Conservation (phyloP, 208 protist species). For the Lotmaria passim region DNA sequence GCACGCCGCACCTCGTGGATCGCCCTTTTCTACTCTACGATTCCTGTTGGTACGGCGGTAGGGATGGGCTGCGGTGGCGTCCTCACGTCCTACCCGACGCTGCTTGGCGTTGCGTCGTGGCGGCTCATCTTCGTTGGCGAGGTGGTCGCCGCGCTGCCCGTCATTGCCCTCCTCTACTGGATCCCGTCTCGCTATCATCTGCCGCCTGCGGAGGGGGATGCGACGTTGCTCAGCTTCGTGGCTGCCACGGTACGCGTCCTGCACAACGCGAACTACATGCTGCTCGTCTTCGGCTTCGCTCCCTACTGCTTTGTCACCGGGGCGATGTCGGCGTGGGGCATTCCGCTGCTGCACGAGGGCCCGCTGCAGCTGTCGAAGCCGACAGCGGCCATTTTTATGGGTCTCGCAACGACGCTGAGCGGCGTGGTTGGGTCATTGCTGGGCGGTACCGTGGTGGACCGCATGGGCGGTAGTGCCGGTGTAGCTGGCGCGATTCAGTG, state of each 20-base stretch:
- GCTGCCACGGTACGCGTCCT: constrained; percentile 32
- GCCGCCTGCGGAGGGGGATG: not conserved
- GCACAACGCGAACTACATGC: constrained; percentile 61
- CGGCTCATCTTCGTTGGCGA: constrained; percentile 56
- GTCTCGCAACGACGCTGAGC: constrained; percentile 56
- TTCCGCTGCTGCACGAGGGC: constrained; percentile 74
- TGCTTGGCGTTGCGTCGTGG: constrained; percentile 48
- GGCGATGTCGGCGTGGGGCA: constrained; percentile 80
- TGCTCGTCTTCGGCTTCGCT: constrained; percentile 78
- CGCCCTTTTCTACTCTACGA: constrained; percentile 86
- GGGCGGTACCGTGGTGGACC: constrained; percentile 70
- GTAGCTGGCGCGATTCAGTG: constrained; percentile 50
- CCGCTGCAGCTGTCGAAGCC: constrained; percentile 53
- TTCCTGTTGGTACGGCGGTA: constrained; percentile 78
- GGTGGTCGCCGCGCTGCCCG: constrained; percentile 51
- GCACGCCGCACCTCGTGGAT: constrained; percentile 74
- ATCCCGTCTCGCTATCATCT: constrained; percentile 42
- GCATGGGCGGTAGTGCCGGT: constrained; percentile 64
- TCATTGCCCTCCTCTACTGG: constrained; percentile 42
- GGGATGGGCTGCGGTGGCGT: constrained; percentile 79
- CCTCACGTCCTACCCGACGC: constrained; percentile 28
- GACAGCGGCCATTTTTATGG: constrained; percentile 58
- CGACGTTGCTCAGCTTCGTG: constrained; percentile 23
- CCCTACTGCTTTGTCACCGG: constrained; percentile 89
- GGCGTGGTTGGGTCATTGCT: constrained; percentile 73